phyloP scores from a whole-genome alignment of 176 grass and related monocot genomes.

The Phragmites australis region DNA sequence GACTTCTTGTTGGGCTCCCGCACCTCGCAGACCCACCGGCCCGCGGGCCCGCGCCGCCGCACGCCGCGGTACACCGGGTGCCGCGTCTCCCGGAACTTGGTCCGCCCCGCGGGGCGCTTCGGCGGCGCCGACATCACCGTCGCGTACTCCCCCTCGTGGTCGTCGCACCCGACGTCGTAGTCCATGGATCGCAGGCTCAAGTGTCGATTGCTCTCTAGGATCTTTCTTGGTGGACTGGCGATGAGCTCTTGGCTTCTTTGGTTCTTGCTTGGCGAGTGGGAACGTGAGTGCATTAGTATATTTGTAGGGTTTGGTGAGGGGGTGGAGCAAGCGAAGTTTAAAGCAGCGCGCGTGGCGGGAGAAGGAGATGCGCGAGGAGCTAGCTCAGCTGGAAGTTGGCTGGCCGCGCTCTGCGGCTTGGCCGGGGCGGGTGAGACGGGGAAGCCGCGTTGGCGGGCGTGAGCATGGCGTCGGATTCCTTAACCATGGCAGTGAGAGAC shows the following conservation, averaged over 20 bases:
- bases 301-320: slow-evolving; percentile 26
- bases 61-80: slow-evolving; percentile 83
- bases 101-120: slow-evolving; percentile 68
- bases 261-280: not conserved
- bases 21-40: slow-evolving; percentile 79
- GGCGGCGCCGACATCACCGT: slow-evolving; percentile 65
- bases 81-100: slow-evolving; percentile 90
- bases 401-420: not conserved
- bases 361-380: not conserved
- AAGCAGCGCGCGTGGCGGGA: slow-evolving; percentile 27
- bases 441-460: slow-evolving; percentile 31
- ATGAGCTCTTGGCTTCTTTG: no score
- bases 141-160: slow-evolving; percentile 18
- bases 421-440: not conserved
- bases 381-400: slow-evolving; percentile 10
- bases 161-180: not conserved
- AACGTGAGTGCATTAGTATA: slow-evolving; percentile 32
- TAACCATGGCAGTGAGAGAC: not conserved
- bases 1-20: slow-evolving; percentile 89
- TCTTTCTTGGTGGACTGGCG: slow-evolving; percentile 13
- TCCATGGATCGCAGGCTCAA: not conserved
- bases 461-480: slow-evolving; percentile 3
- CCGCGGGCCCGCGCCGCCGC: slow-evolving; percentile 55
- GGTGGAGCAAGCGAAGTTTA: not conserved
- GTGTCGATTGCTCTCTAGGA: not conserved